Evolutionary conservation across 2,329 filamentous ascomycete species (phyloP).

Genomic region (Leptographium radiaticola): DNA sequence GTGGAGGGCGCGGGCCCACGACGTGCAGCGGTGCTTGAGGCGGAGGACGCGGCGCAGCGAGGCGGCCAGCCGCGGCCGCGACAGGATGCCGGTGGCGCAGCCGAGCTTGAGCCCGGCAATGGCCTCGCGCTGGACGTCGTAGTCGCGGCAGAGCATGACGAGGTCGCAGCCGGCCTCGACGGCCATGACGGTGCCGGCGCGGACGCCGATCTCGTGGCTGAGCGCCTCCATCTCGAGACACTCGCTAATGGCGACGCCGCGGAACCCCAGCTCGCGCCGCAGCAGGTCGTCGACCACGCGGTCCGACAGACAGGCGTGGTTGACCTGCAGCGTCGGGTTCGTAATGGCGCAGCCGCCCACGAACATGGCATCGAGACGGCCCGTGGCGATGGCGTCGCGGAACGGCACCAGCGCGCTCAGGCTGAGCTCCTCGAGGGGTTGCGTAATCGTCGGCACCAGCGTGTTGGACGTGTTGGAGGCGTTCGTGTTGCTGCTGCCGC

Average conservation of each 20-base stretch:
- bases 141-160: constrained; percentile 76
- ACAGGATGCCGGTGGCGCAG: constrained; percentile 81
- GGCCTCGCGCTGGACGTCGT: constrained; percentile 79
- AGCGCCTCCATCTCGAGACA: constrained; percentile 95
- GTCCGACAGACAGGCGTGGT: constrained; percentile 86
- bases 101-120: constrained; percentile 82
- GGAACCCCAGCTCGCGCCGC: constrained; percentile 77
- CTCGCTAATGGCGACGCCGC: constrained; percentile 87
- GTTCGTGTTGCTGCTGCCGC: too few relatives aligned
- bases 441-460: constrained; percentile 90
- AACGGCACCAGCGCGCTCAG: constrained; percentile 88
- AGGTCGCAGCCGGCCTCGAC: constrained; percentile 93
- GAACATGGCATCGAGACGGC: constrained; percentile 81
- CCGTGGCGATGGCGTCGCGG: constrained; percentile 73
- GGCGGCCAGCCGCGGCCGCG: constrained; percentile 63
- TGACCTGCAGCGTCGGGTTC: constrained; percentile 83
- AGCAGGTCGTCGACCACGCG: constrained; percentile 86
- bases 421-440: constrained; percentile 83
- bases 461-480: constrained; percentile 53
- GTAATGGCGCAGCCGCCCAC: constrained; percentile 89
- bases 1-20: constrained; percentile 84
- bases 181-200: constrained; percentile 93
- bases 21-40: constrained; percentile 75
- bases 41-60: constrained; percentile 67
- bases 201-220: constrained; percentile 91